A percentile compares a stretch with the other conserved stretches of the same genome.
Evolutionary conservation across 371 early-diverging fungal species (phyloP).

Genomic region (Syncephalastrum monosporum): DNA sequence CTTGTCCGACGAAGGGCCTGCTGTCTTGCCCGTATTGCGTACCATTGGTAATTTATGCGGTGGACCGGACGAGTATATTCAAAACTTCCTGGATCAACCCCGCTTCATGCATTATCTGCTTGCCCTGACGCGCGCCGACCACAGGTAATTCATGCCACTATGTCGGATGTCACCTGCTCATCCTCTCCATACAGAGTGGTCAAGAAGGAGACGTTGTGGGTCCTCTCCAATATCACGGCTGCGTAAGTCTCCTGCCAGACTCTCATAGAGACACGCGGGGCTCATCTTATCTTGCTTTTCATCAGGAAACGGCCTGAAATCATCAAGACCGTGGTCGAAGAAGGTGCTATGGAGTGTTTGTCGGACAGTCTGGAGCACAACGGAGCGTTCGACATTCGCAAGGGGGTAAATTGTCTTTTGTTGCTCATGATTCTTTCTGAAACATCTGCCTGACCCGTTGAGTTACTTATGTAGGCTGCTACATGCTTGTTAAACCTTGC

Average conservation of each 20-base stretch:
- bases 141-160: constrained; percentile 37
- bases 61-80: constrained; percentile 61
- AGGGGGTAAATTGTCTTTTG: constrained; percentile 44
- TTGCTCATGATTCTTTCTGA: not conserved
- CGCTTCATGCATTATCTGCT: constrained; percentile 54
- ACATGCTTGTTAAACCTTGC: constrained; percentile 54
- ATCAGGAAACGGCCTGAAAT: constrained; percentile 25
- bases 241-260: constrained; percentile 28
- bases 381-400: constrained; percentile 63
- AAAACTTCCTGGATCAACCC: constrained; percentile 42
- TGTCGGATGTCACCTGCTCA: not conserved
- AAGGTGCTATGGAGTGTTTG: constrained; percentile 54
- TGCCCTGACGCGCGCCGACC: constrained; percentile 50
- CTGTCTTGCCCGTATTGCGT: constrained; percentile 61
- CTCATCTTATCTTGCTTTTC: constrained; percentile 8
- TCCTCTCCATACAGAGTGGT: constrained; percentile 46
- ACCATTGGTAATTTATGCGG: constrained; percentile 71
- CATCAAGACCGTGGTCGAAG: constrained; percentile 49
- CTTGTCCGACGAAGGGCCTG: constrained; percentile 36
- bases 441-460: not conserved
- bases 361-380: constrained; percentile 48
- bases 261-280: not conserved
- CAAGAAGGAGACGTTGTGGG: constrained; percentile 75
- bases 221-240: constrained; percentile 72
- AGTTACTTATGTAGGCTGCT: constrained; percentile 42